Conservation (phyloP, 106 monocot species). For the Dendrobium nobile region DNA sequence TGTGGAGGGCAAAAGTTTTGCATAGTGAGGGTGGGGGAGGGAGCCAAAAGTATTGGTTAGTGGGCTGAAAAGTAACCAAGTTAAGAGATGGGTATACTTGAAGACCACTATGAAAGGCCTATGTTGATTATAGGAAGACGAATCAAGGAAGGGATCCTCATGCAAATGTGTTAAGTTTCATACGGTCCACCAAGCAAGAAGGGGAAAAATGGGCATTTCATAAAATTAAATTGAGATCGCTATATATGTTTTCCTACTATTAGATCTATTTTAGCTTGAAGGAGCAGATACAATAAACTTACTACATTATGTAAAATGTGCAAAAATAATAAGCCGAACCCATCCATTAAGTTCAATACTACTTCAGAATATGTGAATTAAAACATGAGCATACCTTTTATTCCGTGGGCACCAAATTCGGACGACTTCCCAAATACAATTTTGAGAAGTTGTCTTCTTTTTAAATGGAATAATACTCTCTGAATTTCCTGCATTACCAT, state of each 20-base stretch:
- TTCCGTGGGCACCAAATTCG: conserved; percentile 39
- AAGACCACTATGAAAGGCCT: no score
- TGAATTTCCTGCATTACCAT: conserved; percentile 19
- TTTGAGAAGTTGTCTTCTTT: conserved; percentile 17
- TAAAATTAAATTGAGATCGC: no score
- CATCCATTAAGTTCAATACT: neutral
- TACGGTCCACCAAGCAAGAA: no score
- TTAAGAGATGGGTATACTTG: no score
- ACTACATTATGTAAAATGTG: neutral
- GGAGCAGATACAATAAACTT: neutral
- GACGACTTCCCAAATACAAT: conserved; percentile 43
- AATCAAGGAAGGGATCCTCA: no score
- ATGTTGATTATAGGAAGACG: no score
- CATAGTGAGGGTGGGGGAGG: no score
- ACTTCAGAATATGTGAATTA: neutral
- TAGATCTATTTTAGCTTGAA: neutral
- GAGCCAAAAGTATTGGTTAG: no score
- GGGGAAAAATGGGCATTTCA: no score
- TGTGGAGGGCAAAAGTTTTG: no score
- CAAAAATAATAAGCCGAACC: neutral
- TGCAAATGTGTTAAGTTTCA: no score
- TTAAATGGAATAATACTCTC: conserved; percentile 11
- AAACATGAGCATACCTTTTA: conserved; percentile 24
- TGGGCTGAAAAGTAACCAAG: no score
- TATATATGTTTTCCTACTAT: neutral